Conservation (phyloP, 345 rosid species). For the Hirschfeldia incana region DNA sequence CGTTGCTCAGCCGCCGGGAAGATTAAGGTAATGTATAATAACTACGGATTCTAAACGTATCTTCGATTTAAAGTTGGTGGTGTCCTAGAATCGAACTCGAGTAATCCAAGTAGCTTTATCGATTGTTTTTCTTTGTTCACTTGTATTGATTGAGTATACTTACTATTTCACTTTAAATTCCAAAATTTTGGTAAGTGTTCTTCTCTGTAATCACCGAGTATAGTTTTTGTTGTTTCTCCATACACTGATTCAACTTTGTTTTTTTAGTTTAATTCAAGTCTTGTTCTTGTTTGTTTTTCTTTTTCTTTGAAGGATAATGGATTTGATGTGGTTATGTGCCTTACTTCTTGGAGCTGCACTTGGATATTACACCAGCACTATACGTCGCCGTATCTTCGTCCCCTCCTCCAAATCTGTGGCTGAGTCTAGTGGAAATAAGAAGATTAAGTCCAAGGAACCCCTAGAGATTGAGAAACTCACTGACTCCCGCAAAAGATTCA, state of each 20-base stretch:
- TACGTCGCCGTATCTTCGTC: slow-evolving; percentile 45
- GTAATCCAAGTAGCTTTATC: slow-evolving; percentile 18
- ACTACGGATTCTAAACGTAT: neutral
- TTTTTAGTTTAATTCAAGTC: neutral
- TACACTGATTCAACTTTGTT: neutral
- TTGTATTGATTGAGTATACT: slow-evolving; percentile 10
- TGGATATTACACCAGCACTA: slow-evolving; percentile 70
- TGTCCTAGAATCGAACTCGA: neutral
- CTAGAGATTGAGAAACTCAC: slow-evolving; percentile 85
- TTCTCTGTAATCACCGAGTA: neutral
- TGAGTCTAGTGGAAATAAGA: slow-evolving; percentile 36
- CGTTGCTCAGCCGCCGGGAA: slow-evolving; percentile 26
- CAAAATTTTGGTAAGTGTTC: neutral
- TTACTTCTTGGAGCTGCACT: slow-evolving; percentile 76
- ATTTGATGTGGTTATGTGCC: slow-evolving; percentile 64
- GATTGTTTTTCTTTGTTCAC: neutral
- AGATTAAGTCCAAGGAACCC: slow-evolving; percentile 56
- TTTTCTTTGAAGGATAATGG: slow-evolving; percentile 44
- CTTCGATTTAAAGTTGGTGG: neutral
- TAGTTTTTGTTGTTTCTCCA: neutral
- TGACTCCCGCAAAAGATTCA: slow-evolving; percentile 72
- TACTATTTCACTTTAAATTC: neutral
- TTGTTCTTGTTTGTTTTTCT: neutral
- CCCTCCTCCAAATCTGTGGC: slow-evolving; percentile 37
- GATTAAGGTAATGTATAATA: slow-evolving; percentile 11